Conservation (phyloP, 2,329 filamentous ascomycete genomes). For the Aureobasidium sp. region DNA sequence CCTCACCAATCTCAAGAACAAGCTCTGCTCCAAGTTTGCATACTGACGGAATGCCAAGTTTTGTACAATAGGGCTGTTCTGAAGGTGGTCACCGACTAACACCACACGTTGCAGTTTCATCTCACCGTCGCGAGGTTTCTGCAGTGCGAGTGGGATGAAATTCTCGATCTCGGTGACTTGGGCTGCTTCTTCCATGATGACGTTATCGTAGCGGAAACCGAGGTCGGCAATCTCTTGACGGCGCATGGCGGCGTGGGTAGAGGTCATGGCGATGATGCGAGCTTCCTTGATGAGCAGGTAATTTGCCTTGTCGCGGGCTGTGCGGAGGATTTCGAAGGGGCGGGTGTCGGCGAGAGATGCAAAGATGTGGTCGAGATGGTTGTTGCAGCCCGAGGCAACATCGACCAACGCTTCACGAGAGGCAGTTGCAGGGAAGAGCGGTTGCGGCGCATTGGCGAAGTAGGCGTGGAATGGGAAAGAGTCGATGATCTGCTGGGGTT, state of each 20-base stretch:
- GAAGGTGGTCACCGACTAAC: slow-evolving; percentile 88
- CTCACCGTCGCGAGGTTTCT: slow-evolving; percentile 67
- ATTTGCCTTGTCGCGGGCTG: slow-evolving; percentile 87
- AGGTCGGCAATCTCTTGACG: slow-evolving; percentile 81
- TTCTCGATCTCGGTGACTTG: slow-evolving; percentile 97
- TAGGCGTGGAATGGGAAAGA: slow-evolving; percentile 84
- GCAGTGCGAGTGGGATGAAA: slow-evolving; percentile 90
- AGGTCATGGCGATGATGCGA: slow-evolving; percentile 98
- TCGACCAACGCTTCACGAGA: slow-evolving; percentile 65
- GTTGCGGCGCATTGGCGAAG: slow-evolving; percentile 81
- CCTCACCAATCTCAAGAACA: slow-evolving; percentile 85
- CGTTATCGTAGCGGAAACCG: slow-evolving; percentile 96
- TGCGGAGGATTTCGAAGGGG: slow-evolving; percentile 88
- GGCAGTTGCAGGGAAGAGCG: slow-evolving; percentile 64
- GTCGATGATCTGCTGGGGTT: slow-evolving; percentile 53
- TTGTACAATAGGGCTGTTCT: slow-evolving; percentile 94
- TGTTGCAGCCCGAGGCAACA: slow-evolving; percentile 75
- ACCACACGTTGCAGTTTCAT: slow-evolving; percentile 79
- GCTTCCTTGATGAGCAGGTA: slow-evolving; percentile 93
- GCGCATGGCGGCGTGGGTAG: slow-evolving; percentile 93
- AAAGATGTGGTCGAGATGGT: slow-evolving; percentile 85
- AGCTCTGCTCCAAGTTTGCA: slow-evolving; percentile 89
- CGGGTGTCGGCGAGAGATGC: slow-evolving; percentile 85
- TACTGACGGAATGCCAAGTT: slow-evolving; percentile 91
- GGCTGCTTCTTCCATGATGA: slow-evolving; percentile 96